These are phyloP conservation scores for Trichoderma aggressivum DNA, from an alignment of 2,329 filamentous ascomycete genomes.

Conservation along the genomic window DNA sequence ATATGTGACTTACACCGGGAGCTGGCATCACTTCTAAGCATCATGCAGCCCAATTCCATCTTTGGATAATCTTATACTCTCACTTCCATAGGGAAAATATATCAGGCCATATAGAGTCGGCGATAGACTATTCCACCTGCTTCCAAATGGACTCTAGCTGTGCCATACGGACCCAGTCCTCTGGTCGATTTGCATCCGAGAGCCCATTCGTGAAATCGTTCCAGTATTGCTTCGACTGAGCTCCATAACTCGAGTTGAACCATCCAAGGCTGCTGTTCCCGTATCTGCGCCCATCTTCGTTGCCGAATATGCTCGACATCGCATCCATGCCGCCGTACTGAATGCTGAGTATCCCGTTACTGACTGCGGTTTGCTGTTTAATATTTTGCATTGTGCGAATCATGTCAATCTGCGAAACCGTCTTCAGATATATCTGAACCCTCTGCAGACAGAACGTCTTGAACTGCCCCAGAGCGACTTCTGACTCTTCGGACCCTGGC, in stretches of 20 bases:
- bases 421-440: neutral
- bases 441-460: neutral
- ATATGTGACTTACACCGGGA: neutral
- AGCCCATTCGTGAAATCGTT: neutral
- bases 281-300: neutral
- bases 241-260: slow-evolving; percentile 1
- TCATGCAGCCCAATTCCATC: neutral
- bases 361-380: neutral
- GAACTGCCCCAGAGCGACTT: slow-evolving; percentile 26
- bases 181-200: neutral
- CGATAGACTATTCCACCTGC: neutral
- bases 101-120: neutral
- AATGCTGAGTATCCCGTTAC: neutral
- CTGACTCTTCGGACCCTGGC: slow-evolving; percentile 25
- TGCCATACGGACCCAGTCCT: slow-evolving; percentile 9
- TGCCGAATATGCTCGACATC: neutral
- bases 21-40: neutral
- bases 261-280: neutral
- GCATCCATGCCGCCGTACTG: slow-evolving; percentile 4
- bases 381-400: neutral
- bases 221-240: neutral
- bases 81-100: neutral
- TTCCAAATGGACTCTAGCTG: slow-evolving; percentile 5
- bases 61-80: neutral
- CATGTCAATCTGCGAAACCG: neutral